A percentile compares a stretch with the other conserved stretches of the same genome.
These are phyloP conservation scores for Neohortaea acidophila DNA, from an alignment of 495 filamentous ascomycete species.

Conservation along the genomic window DNA sequence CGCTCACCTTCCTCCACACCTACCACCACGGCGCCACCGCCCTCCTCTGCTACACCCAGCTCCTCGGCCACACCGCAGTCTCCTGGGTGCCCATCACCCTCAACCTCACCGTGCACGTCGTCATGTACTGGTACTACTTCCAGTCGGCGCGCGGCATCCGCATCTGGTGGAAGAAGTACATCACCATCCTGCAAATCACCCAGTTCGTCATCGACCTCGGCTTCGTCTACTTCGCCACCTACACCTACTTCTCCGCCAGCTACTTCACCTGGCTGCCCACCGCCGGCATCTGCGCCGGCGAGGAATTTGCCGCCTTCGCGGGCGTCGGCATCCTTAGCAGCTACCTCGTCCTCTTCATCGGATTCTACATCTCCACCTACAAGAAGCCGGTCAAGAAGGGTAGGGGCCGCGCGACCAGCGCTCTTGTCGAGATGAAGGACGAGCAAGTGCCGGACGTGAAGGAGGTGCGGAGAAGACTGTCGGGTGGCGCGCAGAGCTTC, in stretches of 20 bases:
- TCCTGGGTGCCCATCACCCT: slow-evolving; percentile 65
- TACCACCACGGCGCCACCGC: slow-evolving; percentile 77
- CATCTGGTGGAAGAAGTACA: slow-evolving; percentile 88
- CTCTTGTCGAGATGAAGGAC: slow-evolving; percentile 32
- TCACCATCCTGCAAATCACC: slow-evolving; percentile 70
- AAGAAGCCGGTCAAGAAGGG: slow-evolving; percentile 46
- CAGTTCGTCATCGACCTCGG: slow-evolving; percentile 68
- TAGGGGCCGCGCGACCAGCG: slow-evolving; percentile 25
- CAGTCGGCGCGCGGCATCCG: slow-evolving; percentile 64
- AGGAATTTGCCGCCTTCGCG: slow-evolving; percentile 92
- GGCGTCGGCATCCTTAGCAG: slow-evolving; percentile 83
- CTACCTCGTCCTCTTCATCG: slow-evolving; percentile 95
- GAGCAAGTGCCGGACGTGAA: slow-evolving; percentile 30
- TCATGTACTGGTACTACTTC: slow-evolving; percentile 66
- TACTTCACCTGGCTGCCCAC: slow-evolving; percentile 82
- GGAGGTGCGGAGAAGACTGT: slow-evolving; percentile 24
- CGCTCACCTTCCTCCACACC: slow-evolving; percentile 72
- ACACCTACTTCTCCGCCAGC: slow-evolving; percentile 49
- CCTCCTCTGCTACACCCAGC: slow-evolving; percentile 72
- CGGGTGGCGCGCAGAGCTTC: slow-evolving; percentile 1
- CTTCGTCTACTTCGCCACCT: slow-evolving; percentile 33
- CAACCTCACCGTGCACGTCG: slow-evolving; percentile 64
- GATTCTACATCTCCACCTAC: slow-evolving; percentile 96
- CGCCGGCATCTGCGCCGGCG: slow-evolving; percentile 73
- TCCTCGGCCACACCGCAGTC: slow-evolving; percentile 62